Evolutionary conservation across 2,329 filamentous ascomycete genomes (phyloP).

Genomic region (Trichoderma asperellum): DNA sequence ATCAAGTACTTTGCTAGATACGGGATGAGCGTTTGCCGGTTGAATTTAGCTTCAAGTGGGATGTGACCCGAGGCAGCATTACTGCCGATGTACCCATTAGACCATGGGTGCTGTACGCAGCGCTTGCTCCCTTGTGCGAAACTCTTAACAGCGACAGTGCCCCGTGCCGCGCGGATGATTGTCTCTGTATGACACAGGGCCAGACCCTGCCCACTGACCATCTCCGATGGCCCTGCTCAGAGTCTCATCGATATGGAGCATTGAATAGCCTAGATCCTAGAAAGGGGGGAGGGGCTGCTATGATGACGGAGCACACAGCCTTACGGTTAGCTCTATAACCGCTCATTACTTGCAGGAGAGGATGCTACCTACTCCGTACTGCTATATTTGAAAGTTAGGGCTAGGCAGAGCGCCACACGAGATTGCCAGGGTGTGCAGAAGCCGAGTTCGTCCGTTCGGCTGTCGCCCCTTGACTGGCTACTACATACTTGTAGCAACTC

Average conservation of each 20-base stretch:
- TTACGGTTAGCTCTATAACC: constrained; percentile 21
- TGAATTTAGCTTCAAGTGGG: background rate
- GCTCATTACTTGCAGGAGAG: constrained; percentile 19
- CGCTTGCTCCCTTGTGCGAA: background rate
- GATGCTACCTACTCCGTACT: background rate
- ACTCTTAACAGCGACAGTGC: background rate
- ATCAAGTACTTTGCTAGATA: background rate
- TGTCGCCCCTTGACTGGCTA: background rate
- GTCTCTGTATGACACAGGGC: constrained; percentile 1
- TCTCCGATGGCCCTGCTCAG: constrained; percentile 13
- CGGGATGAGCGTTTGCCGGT: background rate
- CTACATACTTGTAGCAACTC: too few species aligned
- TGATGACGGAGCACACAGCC: constrained; percentile 12
- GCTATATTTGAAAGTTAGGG: constrained; percentile 1
- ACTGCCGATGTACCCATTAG: background rate
- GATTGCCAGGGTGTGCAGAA: background rate
- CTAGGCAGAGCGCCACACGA: background rate
- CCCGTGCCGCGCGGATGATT: background rate
- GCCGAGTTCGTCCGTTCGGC: constrained; percentile 20
- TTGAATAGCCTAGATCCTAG: constrained; percentile 3
- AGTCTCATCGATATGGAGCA: background rate
- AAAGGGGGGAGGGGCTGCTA: constrained; percentile 13
- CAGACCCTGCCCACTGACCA: background rate
- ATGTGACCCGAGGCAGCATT: constrained; percentile 6
- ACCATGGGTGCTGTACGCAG: background rate